phyloP scores from a whole-genome alignment of 768 basidiomycete species.

The Suillus discolor region DNA sequence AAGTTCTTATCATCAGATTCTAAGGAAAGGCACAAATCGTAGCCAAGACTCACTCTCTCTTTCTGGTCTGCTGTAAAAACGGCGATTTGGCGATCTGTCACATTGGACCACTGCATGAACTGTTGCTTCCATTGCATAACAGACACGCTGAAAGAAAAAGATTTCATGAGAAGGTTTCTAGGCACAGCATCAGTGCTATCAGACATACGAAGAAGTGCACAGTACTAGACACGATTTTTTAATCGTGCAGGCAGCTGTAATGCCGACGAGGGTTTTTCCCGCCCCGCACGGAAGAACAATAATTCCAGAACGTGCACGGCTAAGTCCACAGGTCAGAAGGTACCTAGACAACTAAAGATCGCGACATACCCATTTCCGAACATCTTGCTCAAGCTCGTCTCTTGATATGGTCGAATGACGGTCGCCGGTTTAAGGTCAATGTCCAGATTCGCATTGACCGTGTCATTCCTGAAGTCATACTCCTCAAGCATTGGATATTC shows the following conservation, averaged over 20 bases:
- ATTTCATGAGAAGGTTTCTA: slow-evolving; percentile 2
- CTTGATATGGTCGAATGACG: slow-evolving; percentile 96
- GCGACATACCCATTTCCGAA: slow-evolving; percentile 89
- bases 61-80: slow-evolving; percentile 98
- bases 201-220: slow-evolving; percentile 93
- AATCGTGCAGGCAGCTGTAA: slow-evolving; percentile 98
- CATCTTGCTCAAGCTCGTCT: slow-evolving; percentile 99
- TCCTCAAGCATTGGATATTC: slow-evolving; percentile 99
- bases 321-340: slow-evolving; percentile 33
- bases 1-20: slow-evolving; percentile 9
- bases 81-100: slow-evolving; percentile 94
- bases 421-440: slow-evolving; percentile 99
- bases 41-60: slow-evolving; percentile 68
- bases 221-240: slow-evolving; percentile 98
- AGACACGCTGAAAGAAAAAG: slow-evolving; percentile 57
- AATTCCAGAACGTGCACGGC: slow-evolving; percentile 96
- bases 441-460: slow-evolving; percentile 93
- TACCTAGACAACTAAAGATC: not conserved
- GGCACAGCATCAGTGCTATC: not conserved
- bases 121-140: slow-evolving; percentile 99
- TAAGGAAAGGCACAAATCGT: not conserved
- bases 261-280: slow-evolving; percentile 98
- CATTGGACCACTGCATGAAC: slow-evolving; percentile 98
- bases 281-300: slow-evolving; percentile 98
- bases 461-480: slow-evolving; percentile 98